These are phyloP conservation scores for Mycena venus DNA, from an alignment of 768 basidiomycete species.

Conservation along the genomic window DNA sequence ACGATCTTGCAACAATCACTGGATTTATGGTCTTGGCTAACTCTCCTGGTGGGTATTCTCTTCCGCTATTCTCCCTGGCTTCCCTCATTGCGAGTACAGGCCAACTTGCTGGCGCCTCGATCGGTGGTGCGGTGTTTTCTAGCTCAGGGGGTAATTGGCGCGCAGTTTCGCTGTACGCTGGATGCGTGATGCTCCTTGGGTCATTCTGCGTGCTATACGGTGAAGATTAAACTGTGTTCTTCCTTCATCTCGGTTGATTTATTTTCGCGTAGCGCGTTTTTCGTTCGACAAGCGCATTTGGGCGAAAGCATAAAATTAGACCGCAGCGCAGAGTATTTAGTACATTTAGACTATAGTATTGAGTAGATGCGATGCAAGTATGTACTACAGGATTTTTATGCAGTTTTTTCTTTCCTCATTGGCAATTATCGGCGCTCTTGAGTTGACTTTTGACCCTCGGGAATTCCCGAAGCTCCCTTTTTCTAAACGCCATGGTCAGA, in stretches of 20 bases:
- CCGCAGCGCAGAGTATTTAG: too few relatives aligned
- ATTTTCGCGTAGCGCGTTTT: constrained; percentile 6
- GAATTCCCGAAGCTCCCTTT: too few relatives aligned
- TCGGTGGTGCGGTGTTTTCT: constrained; percentile 47
- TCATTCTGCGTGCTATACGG: constrained; percentile 46
- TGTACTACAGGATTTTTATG: too few relatives aligned
- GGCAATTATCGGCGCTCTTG: too few relatives aligned
- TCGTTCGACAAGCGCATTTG: too few relatives aligned
- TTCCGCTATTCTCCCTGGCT: not conserved
- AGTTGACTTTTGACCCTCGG: too few relatives aligned
- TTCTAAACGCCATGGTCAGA: too few relatives aligned
- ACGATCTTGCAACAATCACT: constrained; percentile 40
- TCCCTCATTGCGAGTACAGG: constrained; percentile 31
- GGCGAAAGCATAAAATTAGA: too few relatives aligned
- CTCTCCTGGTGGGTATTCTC: constrained; percentile 31
- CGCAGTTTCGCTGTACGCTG: constrained; percentile 45
- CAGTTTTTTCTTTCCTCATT: too few relatives aligned
- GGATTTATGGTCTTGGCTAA: constrained; percentile 41
- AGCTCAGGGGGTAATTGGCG: constrained; percentile 46
- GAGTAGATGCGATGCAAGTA: too few relatives aligned
- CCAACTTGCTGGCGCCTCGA: constrained; percentile 46
- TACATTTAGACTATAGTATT: too few relatives aligned
- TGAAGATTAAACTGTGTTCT: constrained; percentile 17
- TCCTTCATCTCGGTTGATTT: not conserved
- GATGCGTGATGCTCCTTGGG: constrained; percentile 44